Conservation (phyloP, 352 stramenopile species). For the Pelagophyceae sp. region DNA sequence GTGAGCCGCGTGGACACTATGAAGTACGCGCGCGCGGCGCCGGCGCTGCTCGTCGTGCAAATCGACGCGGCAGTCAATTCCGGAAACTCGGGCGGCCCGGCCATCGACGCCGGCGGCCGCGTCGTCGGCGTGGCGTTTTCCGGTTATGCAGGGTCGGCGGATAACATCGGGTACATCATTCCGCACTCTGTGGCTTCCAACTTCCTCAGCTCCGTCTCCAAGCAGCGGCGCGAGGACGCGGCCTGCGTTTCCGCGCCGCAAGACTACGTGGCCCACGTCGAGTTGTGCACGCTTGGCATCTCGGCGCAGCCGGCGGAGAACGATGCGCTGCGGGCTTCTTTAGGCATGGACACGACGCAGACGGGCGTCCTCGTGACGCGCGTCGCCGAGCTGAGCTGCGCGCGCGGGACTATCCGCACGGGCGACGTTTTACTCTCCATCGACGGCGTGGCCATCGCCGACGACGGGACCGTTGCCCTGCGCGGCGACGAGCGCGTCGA, state of each 20-base stretch:
- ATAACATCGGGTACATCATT: conserved; percentile 48
- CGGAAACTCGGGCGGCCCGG: conserved; percentile 45
- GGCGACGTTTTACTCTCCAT: conserved; percentile 16
- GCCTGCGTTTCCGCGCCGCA: not conserved
- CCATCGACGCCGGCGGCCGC: conserved; percentile 33
- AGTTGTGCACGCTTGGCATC: conserved; percentile 17
- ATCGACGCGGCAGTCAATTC: conserved; percentile 55
- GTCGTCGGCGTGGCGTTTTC: conserved; percentile 45
- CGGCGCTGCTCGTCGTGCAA: conserved; percentile 40
- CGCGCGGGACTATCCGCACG: not conserved
- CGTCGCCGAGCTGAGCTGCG: not conserved
- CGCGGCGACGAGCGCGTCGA: conserved; percentile 17
- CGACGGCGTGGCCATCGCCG: not conserved
- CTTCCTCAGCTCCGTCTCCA: conserved; percentile 37
- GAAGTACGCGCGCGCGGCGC: conserved; percentile 35
- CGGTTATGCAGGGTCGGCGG: conserved; percentile 28
- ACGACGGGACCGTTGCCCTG: conserved; percentile 18
- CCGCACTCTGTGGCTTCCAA: conserved; percentile 35
- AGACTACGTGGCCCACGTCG: not conserved
- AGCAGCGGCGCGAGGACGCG: conserved; percentile 28
- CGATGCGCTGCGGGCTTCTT: not conserved
- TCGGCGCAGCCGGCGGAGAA: conserved; percentile 10
- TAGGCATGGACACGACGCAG: not conserved
- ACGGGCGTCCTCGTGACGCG: conserved; percentile 20
- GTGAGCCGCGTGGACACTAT: conserved; percentile 43